Evolutionary conservation across 768 basidiomycete species (phyloP).

Genomic region (Brasilioporus rufonigricans): DNA sequence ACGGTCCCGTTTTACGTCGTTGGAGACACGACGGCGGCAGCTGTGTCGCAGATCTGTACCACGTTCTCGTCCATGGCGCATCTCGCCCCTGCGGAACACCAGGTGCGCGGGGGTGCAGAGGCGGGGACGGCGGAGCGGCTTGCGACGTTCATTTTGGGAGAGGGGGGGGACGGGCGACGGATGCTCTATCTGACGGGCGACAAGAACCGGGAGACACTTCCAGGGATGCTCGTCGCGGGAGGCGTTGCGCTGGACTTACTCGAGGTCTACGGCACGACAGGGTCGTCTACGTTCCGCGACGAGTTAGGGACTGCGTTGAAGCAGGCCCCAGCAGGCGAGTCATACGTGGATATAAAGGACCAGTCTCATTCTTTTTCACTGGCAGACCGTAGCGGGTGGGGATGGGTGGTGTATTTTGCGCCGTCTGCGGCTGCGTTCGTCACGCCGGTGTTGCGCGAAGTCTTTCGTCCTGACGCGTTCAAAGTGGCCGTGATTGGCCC

Average conservation of each 20-base stretch:
- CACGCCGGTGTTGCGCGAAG: constrained; percentile 44
- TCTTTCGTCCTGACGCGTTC: constrained; percentile 36
- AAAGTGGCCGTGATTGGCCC: constrained; percentile 66
- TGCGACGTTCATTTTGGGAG: constrained; percentile 56
- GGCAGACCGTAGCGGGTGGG: constrained; percentile 1
- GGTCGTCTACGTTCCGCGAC: constrained; percentile 48
- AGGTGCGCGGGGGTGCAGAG: constrained; percentile 43
- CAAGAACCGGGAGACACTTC: constrained; percentile 75
- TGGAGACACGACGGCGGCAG: constrained; percentile 59
- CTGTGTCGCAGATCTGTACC: constrained; percentile 33
- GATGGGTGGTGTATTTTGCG: constrained; percentile 75
- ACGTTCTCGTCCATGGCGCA: constrained; percentile 37
- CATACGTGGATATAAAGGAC: neutral
- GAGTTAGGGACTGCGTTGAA: constrained; percentile 39
- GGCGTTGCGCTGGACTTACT: constrained; percentile 47
- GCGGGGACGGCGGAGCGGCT: constrained; percentile 70
- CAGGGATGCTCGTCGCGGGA: constrained; percentile 44
- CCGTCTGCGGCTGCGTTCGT: constrained; percentile 67
- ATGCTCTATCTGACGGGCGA: constrained; percentile 83
- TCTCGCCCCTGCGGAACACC: constrained; percentile 26
- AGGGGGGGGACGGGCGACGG: constrained; percentile 19
- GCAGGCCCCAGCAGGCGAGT: constrained; percentile 25
- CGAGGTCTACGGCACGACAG: constrained; percentile 70
- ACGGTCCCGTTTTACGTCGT: constrained; percentile 75
- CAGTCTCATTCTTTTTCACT: neutral